phyloP scores from a whole-genome alignment of 2,329 filamentous ascomycete species.

The Penicillium sp. region DNA sequence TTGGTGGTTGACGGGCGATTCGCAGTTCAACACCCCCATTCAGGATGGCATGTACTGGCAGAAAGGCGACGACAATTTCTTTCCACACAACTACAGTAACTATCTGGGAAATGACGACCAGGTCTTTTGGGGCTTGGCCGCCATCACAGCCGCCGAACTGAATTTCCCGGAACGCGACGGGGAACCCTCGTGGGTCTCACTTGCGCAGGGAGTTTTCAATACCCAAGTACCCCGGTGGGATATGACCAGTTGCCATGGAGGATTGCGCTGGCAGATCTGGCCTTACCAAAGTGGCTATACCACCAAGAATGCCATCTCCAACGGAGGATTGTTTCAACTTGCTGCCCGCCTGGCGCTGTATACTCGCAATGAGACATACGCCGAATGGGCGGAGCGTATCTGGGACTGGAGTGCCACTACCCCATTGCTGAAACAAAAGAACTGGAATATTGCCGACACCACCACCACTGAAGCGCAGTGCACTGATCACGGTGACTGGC shows the following conservation, averaged over 20 bases:
- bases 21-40: conserved; percentile 62
- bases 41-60: conserved; percentile 67
- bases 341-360: conserved; percentile 66
- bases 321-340: conserved; percentile 54
- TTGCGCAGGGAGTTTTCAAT: conserved; percentile 76
- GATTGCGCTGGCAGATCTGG: conserved; percentile 81
- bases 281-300: conserved; percentile 63
- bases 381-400: conserved; percentile 67
- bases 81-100: conserved; percentile 55
- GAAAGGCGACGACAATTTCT: conserved; percentile 68
- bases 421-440: conserved; percentile 47
- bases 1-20: conserved; percentile 75
- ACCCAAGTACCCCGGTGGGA: conserved; percentile 70
- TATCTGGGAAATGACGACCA: conserved; percentile 52
- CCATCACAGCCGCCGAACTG: conserved; percentile 70
- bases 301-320: conserved; percentile 56
- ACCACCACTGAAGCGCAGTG: conserved; percentile 49
- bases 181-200: conserved; percentile 66
- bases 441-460: conserved; percentile 53
- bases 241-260: conserved; percentile 59
- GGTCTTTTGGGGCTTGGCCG: conserved; percentile 80
- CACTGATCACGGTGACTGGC: conserved; percentile 47
- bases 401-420: conserved; percentile 54
- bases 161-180: conserved; percentile 64
- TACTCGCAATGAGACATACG: conserved; percentile 72